These are phyloP conservation scores for Suillus cothurnatus DNA, from an alignment of 768 basidiomycete genomes.

Conservation along the genomic window DNA sequence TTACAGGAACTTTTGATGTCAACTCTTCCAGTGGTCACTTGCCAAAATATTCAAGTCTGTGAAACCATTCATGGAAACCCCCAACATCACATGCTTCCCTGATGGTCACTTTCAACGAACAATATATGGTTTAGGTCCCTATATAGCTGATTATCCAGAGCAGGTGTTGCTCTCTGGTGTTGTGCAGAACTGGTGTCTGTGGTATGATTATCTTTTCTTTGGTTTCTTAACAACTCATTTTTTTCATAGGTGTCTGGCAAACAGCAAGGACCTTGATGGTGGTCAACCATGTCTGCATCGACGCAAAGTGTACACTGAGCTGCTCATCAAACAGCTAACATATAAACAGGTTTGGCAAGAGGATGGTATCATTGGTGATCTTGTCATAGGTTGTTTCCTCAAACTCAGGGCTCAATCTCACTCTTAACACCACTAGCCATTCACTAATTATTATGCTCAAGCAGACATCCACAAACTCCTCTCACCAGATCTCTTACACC, in stretches of 20 bases:
- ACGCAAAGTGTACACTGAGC: slow-evolving; percentile 22
- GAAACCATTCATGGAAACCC: slow-evolving; percentile 27
- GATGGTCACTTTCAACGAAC: slow-evolving; percentile 34
- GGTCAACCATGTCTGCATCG: slow-evolving; percentile 21
- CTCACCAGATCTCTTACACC: slow-evolving; percentile 47
- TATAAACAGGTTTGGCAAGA: no score
- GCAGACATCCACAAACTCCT: slow-evolving; percentile 34
- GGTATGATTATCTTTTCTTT: slow-evolving; percentile 21
- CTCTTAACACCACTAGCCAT: slow-evolving; percentile 6
- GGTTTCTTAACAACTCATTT: background rate
- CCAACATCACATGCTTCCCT: slow-evolving; percentile 23
- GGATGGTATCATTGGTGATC: slow-evolving; percentile 35
- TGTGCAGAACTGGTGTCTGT: slow-evolving; percentile 39
- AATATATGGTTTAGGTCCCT: slow-evolving; percentile 38
- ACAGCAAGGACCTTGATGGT: background rate
- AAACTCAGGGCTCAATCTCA: no score
- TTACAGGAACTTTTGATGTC: no score
- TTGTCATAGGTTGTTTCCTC: background rate
- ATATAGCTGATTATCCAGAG: slow-evolving; percentile 45
- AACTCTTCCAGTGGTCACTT: no score
- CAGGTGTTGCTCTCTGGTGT: slow-evolving; percentile 35
- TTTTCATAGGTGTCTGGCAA: background rate
- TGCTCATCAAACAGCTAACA: no score
- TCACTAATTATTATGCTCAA: slow-evolving; percentile 15
- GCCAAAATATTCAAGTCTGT: no score